Evolutionary conservation across 768 basidiomycete genomes (phyloP).

Genomic region (Melanogaster broomeanus): DNA sequence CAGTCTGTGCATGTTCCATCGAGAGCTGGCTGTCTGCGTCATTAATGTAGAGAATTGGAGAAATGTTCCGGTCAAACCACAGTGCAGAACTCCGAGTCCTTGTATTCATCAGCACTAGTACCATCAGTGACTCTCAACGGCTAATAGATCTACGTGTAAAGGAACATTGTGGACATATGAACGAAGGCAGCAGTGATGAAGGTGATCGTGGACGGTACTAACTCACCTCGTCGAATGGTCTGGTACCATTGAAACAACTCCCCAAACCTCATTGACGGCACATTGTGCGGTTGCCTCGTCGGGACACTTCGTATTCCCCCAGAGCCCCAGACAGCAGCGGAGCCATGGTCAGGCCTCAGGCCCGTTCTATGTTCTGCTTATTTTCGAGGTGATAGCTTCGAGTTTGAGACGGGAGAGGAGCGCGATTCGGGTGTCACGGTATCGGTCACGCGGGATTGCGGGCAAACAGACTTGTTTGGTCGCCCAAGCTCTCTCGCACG

Average conservation of each 20-base stretch:
- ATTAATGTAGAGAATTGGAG: no score
- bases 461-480: no score
- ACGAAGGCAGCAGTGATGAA: neutral
- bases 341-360: no score
- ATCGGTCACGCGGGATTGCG: no score
- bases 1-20: slow-evolving; percentile 7
- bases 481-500: no score
- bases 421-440: no score
- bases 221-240: slow-evolving; percentile 94
- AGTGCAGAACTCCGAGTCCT: neutral
- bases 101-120: neutral
- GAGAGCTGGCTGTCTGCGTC: neutral
- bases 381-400: no score
- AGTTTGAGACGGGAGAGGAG: no score
- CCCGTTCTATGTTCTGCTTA: no score
- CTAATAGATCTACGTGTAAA: slow-evolving; percentile 37
- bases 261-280: slow-evolving; percentile 96
- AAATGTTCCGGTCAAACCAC: neutral
- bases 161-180: neutral
- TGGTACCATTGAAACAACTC: slow-evolving; percentile 91
- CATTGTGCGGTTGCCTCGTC: slow-evolving; percentile 76
- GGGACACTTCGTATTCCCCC: slow-evolving; percentile 78
- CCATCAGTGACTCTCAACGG: neutral
- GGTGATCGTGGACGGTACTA: no score
- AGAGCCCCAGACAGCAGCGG: no score